A percentile compares a stretch with the other conserved stretches of the same genome.
These are phyloP conservation scores for Tricladium varicosporioides DNA, from an alignment of 2,329 filamentous ascomycete genomes.

Conservation along the genomic window DNA sequence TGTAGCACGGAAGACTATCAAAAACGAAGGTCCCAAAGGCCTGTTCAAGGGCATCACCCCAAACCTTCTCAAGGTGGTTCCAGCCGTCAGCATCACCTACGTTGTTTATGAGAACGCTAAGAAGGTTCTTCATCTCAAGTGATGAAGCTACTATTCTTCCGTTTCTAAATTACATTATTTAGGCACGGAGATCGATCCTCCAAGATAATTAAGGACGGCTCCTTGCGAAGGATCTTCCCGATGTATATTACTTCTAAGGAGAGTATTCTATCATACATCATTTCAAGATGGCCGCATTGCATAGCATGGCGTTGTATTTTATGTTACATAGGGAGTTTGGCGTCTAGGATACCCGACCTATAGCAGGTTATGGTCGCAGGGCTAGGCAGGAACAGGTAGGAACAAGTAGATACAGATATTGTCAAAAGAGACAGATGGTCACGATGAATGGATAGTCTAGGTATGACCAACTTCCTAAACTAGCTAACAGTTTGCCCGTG, in stretches of 20 bases:
- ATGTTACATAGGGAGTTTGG: slow-evolving; percentile 2
- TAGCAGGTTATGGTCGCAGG: slow-evolving; percentile 3
- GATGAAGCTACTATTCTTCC: not conserved
- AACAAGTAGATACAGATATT: not conserved
- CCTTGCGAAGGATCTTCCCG: not conserved
- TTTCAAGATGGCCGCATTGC: slow-evolving; percentile 12
- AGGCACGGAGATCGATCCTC: no score
- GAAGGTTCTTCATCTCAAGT: slow-evolving; percentile 51
- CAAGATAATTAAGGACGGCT: not conserved
- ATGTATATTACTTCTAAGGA: not conserved
- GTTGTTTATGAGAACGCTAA: slow-evolving; percentile 92
- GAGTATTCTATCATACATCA: not conserved
- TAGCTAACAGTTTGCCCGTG: no score
- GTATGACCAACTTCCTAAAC: no score
- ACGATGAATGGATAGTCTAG: not conserved
- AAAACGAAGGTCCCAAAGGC: slow-evolving; percentile 78
- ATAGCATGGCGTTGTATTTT: slow-evolving; percentile 8
- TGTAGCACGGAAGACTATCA: slow-evolving; percentile 78
- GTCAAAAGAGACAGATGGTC: not conserved
- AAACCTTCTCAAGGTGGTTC: slow-evolving; percentile 93
- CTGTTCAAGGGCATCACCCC: slow-evolving; percentile 94
- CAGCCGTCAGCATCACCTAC: slow-evolving; percentile 93
- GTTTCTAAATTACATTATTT: not conserved
- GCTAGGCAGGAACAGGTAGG: not conserved
- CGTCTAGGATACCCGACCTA: slow-evolving; percentile 17